Evolutionary conservation across 176 grass and related monocot genomes (phyloP).

Genomic region (Rhynchospora breviuscula): DNA sequence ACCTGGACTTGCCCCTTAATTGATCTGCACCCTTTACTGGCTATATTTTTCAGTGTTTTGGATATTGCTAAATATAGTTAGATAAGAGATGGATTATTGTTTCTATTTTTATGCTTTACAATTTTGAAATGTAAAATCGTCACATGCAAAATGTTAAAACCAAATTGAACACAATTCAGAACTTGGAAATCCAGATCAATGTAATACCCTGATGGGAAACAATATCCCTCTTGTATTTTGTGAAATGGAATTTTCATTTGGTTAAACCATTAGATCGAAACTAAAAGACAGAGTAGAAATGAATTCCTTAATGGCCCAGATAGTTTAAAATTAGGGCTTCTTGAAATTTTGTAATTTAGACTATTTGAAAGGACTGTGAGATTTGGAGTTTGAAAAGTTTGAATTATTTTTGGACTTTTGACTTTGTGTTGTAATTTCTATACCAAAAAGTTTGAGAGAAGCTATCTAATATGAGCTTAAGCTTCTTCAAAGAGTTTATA

Average conservation of each 20-base stretch:
- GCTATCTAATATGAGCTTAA: background rate
- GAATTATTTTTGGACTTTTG: background rate
- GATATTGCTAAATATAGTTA: background rate
- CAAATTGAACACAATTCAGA: background rate
- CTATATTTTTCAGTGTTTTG: background rate
- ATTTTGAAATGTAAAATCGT: background rate
- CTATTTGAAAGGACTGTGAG: too few species aligned
- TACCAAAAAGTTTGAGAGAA: too few species aligned
- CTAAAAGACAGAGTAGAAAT: too few species aligned
- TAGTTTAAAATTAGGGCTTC: too few species aligned
- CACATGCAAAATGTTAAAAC: background rate
- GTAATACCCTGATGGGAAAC: background rate
- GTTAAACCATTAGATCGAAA: too few species aligned
- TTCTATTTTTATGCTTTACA: background rate
- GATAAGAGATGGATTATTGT: background rate
- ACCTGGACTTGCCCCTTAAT: too few species aligned
- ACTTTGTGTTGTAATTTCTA: too few species aligned
- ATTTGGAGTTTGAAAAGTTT: background rate
- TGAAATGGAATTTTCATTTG: too few species aligned
- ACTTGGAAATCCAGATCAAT: background rate
- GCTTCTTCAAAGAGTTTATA: background rate
- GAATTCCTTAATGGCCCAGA: too few species aligned
- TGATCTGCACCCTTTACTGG: too few species aligned
- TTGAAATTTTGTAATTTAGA: background rate
- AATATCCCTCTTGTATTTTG: too few species aligned